Percentiles rank a stretch among this genome's conserved stretches.
Evolutionary conservation across 495 filamentous ascomycete species (phyloP).

Genomic region (Penicillium egyptiacum): DNA sequence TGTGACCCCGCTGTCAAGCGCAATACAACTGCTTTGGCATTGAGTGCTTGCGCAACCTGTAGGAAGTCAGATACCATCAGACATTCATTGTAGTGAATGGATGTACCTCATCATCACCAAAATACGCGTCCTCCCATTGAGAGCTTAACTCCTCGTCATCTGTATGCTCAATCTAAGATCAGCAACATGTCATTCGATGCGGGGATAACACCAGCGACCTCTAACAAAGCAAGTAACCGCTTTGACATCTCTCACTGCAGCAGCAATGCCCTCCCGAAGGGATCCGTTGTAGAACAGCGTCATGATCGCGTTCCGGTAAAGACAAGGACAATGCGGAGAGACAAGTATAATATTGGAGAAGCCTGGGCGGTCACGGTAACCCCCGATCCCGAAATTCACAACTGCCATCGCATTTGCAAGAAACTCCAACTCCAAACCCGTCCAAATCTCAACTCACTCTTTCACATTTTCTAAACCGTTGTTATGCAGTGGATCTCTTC

Average conservation of each 20-base stretch:
- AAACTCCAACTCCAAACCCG: background rate
- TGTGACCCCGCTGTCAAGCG: slow-evolving; percentile 66
- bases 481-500: slow-evolving; percentile 39
- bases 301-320: slow-evolving; percentile 20
- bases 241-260: slow-evolving; percentile 66
- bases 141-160: slow-evolving; percentile 65
- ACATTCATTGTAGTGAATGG: background rate
- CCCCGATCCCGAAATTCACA: slow-evolving; percentile 17
- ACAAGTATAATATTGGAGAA: slow-evolving; percentile 19
- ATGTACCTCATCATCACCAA: slow-evolving; percentile 59
- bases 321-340: slow-evolving; percentile 3
- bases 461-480: background rate
- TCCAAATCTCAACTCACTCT: background rate
- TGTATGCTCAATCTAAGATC: slow-evolving; percentile 27
- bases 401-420: slow-evolving; percentile 4
- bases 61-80: slow-evolving; percentile 8
- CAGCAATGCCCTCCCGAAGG: slow-evolving; percentile 73
- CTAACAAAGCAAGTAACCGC: slow-evolving; percentile 68
- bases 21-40: slow-evolving; percentile 61
- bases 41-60: slow-evolving; percentile 50
- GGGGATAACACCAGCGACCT: slow-evolving; percentile 54
- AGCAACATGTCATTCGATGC: slow-evolving; percentile 34
- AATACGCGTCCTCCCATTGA: slow-evolving; percentile 75
- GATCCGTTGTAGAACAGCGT: slow-evolving; percentile 77
- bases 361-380: slow-evolving; percentile 11